A percentile compares a stretch with the other conserved stretches of the same genome.
phyloP scores from a whole-genome alignment of 768 basidiomycete genomes.

The Leccinum rimulosum region DNA sequence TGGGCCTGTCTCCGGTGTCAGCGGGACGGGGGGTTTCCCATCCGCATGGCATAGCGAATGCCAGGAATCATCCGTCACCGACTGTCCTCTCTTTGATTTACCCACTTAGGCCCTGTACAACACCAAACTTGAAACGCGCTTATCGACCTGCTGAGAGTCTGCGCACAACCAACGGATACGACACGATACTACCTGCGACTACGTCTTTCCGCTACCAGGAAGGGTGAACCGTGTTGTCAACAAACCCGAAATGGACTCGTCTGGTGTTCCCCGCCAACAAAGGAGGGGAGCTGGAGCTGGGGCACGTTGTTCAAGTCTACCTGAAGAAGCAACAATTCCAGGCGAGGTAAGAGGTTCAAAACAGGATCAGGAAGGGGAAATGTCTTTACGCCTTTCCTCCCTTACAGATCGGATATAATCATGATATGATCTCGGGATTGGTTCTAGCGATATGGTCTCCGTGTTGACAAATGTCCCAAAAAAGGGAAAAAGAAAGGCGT shows the following conservation, averaged over 20 bases:
- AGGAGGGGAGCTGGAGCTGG: background rate
- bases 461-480: background rate
- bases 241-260: background rate
- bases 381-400: background rate
- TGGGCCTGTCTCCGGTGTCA: background rate
- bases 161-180: background rate
- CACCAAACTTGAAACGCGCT: background rate
- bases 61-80: background rate
- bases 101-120: background rate
- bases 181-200: background rate
- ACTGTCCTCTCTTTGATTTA: background rate
- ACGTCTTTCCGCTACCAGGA: background rate
- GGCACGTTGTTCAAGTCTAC: background rate
- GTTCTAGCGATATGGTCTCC: background rate
- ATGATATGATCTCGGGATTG: background rate
- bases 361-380: background rate
- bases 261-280: background rate
- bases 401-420: background rate
- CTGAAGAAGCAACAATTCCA: background rate
- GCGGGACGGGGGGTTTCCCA: background rate
- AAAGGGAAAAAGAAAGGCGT: background rate
- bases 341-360: background rate
- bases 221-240: background rate
- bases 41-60: background rate
- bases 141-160: no score